These are phyloP conservation scores for Myxozyma sirexii DNA, from an alignment of 805 yeast genomes.

Conservation along the genomic window DNA sequence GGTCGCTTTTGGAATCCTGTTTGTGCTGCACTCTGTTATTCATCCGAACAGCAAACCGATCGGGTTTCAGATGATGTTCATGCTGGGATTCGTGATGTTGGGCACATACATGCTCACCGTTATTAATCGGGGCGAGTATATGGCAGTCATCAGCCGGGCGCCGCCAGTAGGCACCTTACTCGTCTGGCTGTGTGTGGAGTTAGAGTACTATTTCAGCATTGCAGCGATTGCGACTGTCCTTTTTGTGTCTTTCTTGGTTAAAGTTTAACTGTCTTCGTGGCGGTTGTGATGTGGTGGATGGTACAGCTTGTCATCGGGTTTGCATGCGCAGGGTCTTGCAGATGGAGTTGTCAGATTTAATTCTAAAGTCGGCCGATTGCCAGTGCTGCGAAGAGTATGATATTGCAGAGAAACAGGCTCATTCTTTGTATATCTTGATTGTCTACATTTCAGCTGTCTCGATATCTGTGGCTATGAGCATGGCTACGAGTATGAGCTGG, in stretches of 20 bases:
- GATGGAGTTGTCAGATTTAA: too few relatives aligned
- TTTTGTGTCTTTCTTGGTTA: slow-evolving; percentile 21
- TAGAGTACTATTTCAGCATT: slow-evolving; percentile 42
- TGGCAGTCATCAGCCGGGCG: slow-evolving; percentile 45
- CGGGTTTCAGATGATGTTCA: slow-evolving; percentile 34
- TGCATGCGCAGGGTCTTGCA: too few relatives aligned
- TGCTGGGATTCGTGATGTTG: slow-evolving; percentile 36
- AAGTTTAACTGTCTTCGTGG: too few relatives aligned
- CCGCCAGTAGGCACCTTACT: slow-evolving; percentile 49
- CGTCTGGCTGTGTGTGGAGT: slow-evolving; percentile 47
- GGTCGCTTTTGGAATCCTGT: slow-evolving; percentile 41
- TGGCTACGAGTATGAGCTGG: too few relatives aligned
- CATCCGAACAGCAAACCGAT: slow-evolving; percentile 38
- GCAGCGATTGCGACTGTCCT: slow-evolving; percentile 17
- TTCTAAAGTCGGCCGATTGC: too few relatives aligned
- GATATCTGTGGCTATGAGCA: too few relatives aligned
- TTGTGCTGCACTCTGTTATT: slow-evolving; percentile 37
- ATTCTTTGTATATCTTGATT: too few relatives aligned
- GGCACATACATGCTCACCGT: slow-evolving; percentile 44
- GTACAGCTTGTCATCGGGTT: too few relatives aligned
- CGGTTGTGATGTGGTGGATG: too few relatives aligned
- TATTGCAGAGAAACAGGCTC: too few relatives aligned
- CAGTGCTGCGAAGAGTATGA: too few relatives aligned
- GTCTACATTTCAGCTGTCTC: too few relatives aligned
- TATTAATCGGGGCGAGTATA: slow-evolving; percentile 45